Evolutionary conservation across 352 stramenopile genomes (phyloP), one percentile per base, ranked within the genome.

Genomic region (Globisporangium cystogenes): DNA sequence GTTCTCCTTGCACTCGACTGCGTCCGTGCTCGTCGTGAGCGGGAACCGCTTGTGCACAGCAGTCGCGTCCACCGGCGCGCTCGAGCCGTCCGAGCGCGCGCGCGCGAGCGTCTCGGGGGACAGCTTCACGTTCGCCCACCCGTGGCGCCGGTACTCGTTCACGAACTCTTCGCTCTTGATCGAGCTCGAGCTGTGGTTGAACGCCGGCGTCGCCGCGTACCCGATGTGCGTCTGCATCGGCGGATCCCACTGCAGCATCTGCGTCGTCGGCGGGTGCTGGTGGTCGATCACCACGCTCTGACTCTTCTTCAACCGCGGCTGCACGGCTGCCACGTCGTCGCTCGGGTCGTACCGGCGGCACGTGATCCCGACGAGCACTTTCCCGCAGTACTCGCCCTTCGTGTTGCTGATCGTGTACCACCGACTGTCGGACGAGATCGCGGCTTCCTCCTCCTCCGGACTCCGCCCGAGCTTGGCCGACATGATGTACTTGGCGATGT

Each of bases 361-460:
- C 12, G 78, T 91, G 21, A 95, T 89, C 7, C 80, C 80, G 1
- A 95, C 51, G 59, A 89, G 81, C 16, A 95, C 68, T 53, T 91
- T 91, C 23, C 84, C 84, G 33, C 84, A 95, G 62, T 93, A 95
- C 51, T 95, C 84, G 14, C 84, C 84, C 59, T 91, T 93, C 1
- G 62, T 62, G 42, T 91, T 95, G 53, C 84, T 91, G 24, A 95
- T 72, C 4, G 84, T 92, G 65, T 91, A 90, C 84, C 84, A 95
- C 29, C 84, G 77, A 39, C 70, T 75, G 52, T 90, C 78, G 12
- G 76, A 69, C n/a, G 71, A 72, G 62, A 90, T 87, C 8, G 80
- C 74, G 4, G 65, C 64, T 21, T 95, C 80, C 60, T 95, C 84
- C 37, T 86, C 57, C 67, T 81, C 64, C 50, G 43, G 57, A 7